A percentile compares a stretch with the other conserved stretches of the same genome.
These are phyloP conservation scores for Coniella lustricola DNA, from an alignment of 2,329 filamentous ascomycete genomes.

Conservation along the genomic window DNA sequence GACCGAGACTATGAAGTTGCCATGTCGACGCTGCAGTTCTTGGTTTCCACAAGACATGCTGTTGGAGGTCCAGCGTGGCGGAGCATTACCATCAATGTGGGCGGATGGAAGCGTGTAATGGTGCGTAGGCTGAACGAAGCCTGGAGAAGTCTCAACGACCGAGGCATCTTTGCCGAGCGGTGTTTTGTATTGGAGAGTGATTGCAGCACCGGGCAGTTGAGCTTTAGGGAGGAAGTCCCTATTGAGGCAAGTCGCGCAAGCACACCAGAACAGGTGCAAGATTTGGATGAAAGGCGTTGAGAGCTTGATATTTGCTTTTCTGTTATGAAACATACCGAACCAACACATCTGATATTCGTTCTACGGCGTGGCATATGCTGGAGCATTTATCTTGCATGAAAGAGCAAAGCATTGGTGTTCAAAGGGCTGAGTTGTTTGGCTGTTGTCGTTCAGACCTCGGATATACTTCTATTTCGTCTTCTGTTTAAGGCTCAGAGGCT, in stretches of 20 bases:
- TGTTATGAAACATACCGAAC: no score
- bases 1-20: constrained; percentile 34
- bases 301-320: no score
- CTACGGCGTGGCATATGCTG: no score
- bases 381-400: no score
- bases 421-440: no score
- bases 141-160: constrained; percentile 34
- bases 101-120: constrained; percentile 40
- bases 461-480: no score
- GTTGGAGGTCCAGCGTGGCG: constrained; percentile 26
- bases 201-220: constrained; percentile 12
- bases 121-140: constrained; percentile 33
- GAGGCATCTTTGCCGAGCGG: constrained; percentile 39
- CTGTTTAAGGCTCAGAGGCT: no score
- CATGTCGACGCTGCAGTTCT: constrained; percentile 26
- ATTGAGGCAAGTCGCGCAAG: constrained; percentile 15
- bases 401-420: no score
- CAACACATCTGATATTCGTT: no score
- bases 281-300: no score
- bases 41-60: constrained; percentile 25
- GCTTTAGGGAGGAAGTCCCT: constrained; percentile 21
- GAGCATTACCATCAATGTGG: constrained; percentile 38
- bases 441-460: no score
- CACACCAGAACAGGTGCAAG: constrained; percentile 7
- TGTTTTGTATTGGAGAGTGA: constrained; percentile 36